Percentiles rank a stretch among this genome's conserved stretches.
These are phyloP conservation scores for Aureobasidium sp. DNA, from an alignment of 2,329 filamentous ascomycete species.

Conservation along the genomic window DNA sequence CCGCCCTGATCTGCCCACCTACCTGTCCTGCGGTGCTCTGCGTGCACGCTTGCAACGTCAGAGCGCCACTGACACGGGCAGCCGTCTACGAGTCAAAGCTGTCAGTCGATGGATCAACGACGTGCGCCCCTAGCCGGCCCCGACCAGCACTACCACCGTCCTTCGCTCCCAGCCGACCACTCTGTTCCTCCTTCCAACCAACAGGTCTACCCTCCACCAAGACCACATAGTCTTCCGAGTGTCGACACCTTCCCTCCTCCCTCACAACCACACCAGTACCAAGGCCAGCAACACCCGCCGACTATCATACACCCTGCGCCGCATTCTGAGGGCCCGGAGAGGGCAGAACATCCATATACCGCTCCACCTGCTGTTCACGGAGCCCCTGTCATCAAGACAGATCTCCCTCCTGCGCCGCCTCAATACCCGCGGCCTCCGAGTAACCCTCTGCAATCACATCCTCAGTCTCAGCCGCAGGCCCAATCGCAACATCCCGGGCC, in stretches of 20 bases:
- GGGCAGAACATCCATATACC: constrained; percentile 22
- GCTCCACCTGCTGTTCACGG: constrained; percentile 26
- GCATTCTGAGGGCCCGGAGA: constrained; percentile 17
- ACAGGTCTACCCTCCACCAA: constrained; percentile 14
- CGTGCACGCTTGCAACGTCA: constrained; percentile 1
- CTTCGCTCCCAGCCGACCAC: constrained; percentile 5
- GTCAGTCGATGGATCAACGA: constrained; percentile 4
- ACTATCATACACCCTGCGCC: constrained; percentile 12
- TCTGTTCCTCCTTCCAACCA: constrained; percentile 6
- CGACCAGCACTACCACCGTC: constrained; percentile 9
- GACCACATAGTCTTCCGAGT: constrained; percentile 5
- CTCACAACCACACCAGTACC: constrained; percentile 15
- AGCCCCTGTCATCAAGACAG: constrained; percentile 23
- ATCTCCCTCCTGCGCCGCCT: constrained; percentile 16
- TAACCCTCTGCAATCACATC: not conserved
- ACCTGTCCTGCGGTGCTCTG: not conserved
- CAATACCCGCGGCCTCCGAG: constrained; percentile 17
- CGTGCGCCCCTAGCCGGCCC: constrained; percentile 9
- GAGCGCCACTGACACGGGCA: constrained; percentile 6
- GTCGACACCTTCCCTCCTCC: constrained; percentile 6
- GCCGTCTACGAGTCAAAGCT: not conserved
- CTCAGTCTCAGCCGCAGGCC: not conserved
- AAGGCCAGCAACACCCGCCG: constrained; percentile 14
- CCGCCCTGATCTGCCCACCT: not conserved
- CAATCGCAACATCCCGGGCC: not conserved